Evolutionary conservation across 2,329 filamentous ascomycete species (phyloP).

Genomic region (Acephala macrosclerotiorum): DNA sequence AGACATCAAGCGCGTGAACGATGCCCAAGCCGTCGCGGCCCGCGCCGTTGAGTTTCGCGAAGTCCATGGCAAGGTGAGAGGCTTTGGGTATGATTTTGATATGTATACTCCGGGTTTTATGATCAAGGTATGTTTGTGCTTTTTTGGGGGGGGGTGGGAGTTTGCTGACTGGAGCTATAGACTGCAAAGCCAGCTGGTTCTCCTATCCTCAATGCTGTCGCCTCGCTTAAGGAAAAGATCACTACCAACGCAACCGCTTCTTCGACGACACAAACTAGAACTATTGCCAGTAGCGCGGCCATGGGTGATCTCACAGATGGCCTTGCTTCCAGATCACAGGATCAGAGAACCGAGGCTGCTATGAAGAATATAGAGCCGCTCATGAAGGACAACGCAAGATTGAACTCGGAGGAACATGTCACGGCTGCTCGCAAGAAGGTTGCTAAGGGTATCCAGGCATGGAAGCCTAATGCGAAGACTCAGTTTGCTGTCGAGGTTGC

Average conservation of each 20-base stretch:
- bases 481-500: no score
- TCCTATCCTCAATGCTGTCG: neutral
- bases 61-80: neutral
- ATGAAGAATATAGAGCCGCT: no score
- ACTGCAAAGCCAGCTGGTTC: neutral
- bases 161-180: neutral
- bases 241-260: neutral
- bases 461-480: no score
- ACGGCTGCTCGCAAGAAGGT: no score
- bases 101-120: neutral
- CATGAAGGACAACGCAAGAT: no score
- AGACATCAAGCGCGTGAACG: neutral
- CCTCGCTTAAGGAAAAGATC: neutral
- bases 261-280: neutral
- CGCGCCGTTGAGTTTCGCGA: neutral
- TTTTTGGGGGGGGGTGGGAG: neutral
- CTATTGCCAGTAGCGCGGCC: neutral
- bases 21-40: neutral
- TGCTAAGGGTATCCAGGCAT: no score
- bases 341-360: no score
- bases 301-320: neutral
- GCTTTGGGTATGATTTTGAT: neutral
- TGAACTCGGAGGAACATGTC: no score
- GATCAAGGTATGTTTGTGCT: neutral
- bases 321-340: no score